These are phyloP conservation scores for Arachnomyces sp. DNA, from an alignment of 2,329 filamentous ascomycete species.

Conservation along the genomic window DNA sequence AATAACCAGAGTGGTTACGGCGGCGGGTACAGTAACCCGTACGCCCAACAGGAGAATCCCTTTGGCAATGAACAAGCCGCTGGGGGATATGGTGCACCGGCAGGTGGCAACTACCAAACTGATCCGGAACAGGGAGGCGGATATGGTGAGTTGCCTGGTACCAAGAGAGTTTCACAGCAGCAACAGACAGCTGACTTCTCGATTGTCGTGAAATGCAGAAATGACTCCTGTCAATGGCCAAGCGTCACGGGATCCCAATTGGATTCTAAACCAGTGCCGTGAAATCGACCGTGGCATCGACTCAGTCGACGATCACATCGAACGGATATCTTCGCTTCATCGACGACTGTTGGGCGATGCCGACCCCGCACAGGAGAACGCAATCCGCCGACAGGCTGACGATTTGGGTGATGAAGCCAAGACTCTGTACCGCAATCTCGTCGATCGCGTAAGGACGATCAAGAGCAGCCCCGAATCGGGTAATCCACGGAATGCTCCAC, in stretches of 20 bases:
- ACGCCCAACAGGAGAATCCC: conserved; percentile 30
- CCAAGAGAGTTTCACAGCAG: too few species aligned
- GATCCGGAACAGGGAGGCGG: too few species aligned
- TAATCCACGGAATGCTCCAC: conserved; percentile 64
- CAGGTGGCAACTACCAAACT: too few species aligned
- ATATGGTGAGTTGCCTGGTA: too few species aligned
- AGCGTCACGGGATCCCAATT: conserved; percentile 54
- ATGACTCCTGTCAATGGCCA: conserved; percentile 34
- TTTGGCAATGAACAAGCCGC: conserved; percentile 7
- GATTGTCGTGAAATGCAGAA: conserved; percentile 24
- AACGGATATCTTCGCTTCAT: conserved; percentile 64
- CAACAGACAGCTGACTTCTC: too few species aligned
- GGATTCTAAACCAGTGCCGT: conserved; percentile 76
- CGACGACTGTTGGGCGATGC: conserved; percentile 65
- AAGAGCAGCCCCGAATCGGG: conserved; percentile 74
- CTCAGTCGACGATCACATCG: conserved; percentile 63
- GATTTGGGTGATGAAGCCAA: conserved; percentile 71
- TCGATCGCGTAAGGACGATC: conserved; percentile 69
- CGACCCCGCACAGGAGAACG: conserved; percentile 61
- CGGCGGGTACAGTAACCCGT: conserved; percentile 37
- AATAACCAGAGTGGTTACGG: conserved; percentile 31
- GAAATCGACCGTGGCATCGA: conserved; percentile 72
- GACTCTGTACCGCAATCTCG: conserved; percentile 70
- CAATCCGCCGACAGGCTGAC: conserved; percentile 63
- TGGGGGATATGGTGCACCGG: too few species aligned